Evolutionary conservation across 2,329 filamentous ascomycete genomes (phyloP), one percentile per base, ranked within the genome.

Genomic region (Penicillium digitatum): DNA sequence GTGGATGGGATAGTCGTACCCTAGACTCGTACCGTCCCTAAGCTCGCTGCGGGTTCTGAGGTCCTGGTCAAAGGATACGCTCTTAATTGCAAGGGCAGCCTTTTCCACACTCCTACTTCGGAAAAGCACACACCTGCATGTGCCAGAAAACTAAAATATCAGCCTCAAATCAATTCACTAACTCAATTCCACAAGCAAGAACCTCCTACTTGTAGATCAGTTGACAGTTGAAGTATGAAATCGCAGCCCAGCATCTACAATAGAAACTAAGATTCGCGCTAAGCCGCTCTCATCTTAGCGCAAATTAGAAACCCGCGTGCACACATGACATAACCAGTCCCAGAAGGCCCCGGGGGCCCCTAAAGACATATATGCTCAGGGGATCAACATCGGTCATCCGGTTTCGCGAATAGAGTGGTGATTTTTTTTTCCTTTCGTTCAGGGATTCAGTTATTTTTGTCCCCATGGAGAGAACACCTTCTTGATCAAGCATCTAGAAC

Each of bases 1-100:
- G 45, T 26, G 20, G 11, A 16, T 32, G 38, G 31, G 34, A 42
- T 16, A 54, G 54, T 18, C 62, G 59, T 12, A n/a, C 31, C 9
- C 38, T 64, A 4, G 68, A 69, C 49, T 68, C 63, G 24, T 69
- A 70, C 47, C 66, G 68, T 18, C 62, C 63, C 11, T 45, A 51
- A 10, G n/a, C 29, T n/a, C 16, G 26, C 14, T 39, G 20, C 9
- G 24, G 6, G 11, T n/a, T 18, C 27, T 22, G 20, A 37, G 6
- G 5, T 42, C 11, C 16, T 38, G 8, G 10, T 45, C 12, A 18
- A 14, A 20, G 1, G 11, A 39, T 16, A 20, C 26, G 11, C 18
- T 14, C 35, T 34, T 32, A 49, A 44, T 11, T 24, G 18, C 16
- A 37, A 31, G 18, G 32, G 9, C 5, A n/a, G 20, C 16, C 5